Evolutionary conservation across 176 grass and related monocot genomes (phyloP).

Genomic region (Tillandsia leiboldiana): DNA sequence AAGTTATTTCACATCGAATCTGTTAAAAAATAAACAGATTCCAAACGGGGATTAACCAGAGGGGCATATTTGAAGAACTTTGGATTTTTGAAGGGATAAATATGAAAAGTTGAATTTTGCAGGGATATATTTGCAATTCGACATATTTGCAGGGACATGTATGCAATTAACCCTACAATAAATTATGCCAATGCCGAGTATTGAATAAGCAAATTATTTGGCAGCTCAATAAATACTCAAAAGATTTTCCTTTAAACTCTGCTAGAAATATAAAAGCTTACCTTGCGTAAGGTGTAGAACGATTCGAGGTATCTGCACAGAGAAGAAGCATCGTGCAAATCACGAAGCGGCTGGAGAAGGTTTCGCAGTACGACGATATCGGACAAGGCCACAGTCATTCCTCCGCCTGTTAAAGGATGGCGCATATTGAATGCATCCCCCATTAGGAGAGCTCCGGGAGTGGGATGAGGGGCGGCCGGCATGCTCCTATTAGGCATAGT

Average conservation of each 20-base stretch:
- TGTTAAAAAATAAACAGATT: too few species aligned
- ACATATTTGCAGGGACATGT: too few species aligned
- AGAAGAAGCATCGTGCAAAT: slow-evolving; percentile 71
- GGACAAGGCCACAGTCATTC: slow-evolving; percentile 95
- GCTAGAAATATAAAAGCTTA: slow-evolving; percentile 9
- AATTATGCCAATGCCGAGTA: background rate
- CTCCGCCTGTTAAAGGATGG: slow-evolving; percentile 90
- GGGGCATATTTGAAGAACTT: too few species aligned
- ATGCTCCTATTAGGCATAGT: slow-evolving; percentile 94
- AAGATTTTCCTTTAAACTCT: too few species aligned
- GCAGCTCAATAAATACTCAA: too few species aligned
- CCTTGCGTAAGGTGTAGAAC: slow-evolving; percentile 93
- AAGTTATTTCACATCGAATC: too few species aligned
- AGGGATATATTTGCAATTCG: too few species aligned
- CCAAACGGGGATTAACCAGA: too few species aligned
- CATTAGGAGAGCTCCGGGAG: slow-evolving; percentile 88
- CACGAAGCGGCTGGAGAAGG: slow-evolving; percentile 77
- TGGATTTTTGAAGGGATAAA: too few species aligned
- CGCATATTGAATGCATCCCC: slow-evolving; percentile 99
- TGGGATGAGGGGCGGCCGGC: slow-evolving; percentile 81
- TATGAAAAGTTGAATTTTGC: too few species aligned
- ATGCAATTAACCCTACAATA: too few species aligned
- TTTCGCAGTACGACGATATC: slow-evolving; percentile 79
- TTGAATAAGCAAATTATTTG: background rate
- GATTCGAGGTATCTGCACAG: slow-evolving; percentile 91